These are phyloP conservation scores for Pilasporangium apinafurcum DNA, from an alignment of 352 stramenopile species.

Conservation along the genomic window DNA sequence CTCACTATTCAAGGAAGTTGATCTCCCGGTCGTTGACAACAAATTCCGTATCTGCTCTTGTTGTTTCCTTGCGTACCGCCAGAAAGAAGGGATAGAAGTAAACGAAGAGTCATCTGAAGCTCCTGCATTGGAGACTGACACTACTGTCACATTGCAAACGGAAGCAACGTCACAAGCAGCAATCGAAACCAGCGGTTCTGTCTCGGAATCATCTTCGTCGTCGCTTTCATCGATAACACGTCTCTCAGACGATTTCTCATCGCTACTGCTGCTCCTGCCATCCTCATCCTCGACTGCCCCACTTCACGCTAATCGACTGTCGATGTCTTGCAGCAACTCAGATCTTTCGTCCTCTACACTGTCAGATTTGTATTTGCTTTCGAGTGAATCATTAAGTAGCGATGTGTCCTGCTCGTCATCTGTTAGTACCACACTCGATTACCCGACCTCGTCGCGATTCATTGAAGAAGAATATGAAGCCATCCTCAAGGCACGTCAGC, in stretches of 20 bases:
- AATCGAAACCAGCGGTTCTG: no score
- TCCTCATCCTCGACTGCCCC: not conserved
- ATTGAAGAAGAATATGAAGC: conserved; percentile 66
- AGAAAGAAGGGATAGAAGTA: no score
- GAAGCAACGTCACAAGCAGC: no score
- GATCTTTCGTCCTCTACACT: conserved; percentile 29
- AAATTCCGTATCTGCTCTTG: conserved; percentile 69
- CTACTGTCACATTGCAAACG: no score
- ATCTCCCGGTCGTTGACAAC: conserved; percentile 47
- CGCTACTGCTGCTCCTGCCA: not conserved
- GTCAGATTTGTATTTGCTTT: conserved; percentile 25
- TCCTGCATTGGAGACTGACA: no score
- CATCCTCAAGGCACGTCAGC: conserved; percentile 37
- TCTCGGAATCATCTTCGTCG: no score
- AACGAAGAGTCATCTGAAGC: no score
- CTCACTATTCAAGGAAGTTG: conserved; percentile 62
- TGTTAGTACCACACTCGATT: conserved; percentile 3
- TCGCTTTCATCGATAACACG: not conserved
- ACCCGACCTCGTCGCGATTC: conserved; percentile 14
- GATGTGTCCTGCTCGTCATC: conserved; percentile 9
- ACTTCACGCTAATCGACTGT: conserved; percentile 4
- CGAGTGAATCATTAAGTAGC: conserved; percentile 15
- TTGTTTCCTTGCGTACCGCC: conserved; percentile 62
- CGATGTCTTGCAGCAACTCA: conserved; percentile 17
- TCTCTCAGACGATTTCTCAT: not conserved